Base-by-base conservation (phyloP, 2,329 filamentous ascomycete species). In the Periglandula ipomoeae region DNA sequence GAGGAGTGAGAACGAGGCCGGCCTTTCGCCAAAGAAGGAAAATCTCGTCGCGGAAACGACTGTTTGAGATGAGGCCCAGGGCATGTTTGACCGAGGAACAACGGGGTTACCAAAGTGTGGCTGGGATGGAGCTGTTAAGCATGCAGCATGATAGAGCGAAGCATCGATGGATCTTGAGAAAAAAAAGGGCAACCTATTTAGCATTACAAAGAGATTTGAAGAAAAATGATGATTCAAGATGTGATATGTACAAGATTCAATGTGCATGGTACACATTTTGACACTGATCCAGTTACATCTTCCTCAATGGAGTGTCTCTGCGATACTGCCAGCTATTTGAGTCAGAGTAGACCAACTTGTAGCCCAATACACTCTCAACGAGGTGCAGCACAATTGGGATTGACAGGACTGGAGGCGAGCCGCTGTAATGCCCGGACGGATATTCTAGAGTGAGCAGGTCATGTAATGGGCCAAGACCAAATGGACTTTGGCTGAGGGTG, bases 361-460 rank as follows among this genome's bases (percentile, higher is more conserved):
- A 77, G 0, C 72, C 73, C 48, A 78, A 58, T 1, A 72, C 63
- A 4, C 67, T 66, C 49, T 78, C 73, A 0, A 76, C 61, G 7
- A 78, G 58, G 0, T 67, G 63, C 19, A 76, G 57, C 10, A 76
- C 56, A 27, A 72, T 60, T n/a, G 70, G 67, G 1, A 72, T 59
- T 13, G 67, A 70, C 8, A 76, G 55, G 15, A 19, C 15, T 1
- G 58, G 54, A 46, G 65, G 68, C 3, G 55, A 44, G 8, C 58
- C 53, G 35, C 55, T 55, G 52, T 63, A 65, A 15, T 62, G 59
- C 10, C 64, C 56, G 20, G 70, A 59, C 1, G 65, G 63, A 23
- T 48, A 59, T 7, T 44, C 56, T 7, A 77, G 53, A 0, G 61
- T 65, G 11, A 77, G 58, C 1, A 65, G 64, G 54, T 77, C 73